Evolutionary conservation across 495 filamentous ascomycete species (phyloP).

Genomic region (Venustampulla echinocandica): DNA sequence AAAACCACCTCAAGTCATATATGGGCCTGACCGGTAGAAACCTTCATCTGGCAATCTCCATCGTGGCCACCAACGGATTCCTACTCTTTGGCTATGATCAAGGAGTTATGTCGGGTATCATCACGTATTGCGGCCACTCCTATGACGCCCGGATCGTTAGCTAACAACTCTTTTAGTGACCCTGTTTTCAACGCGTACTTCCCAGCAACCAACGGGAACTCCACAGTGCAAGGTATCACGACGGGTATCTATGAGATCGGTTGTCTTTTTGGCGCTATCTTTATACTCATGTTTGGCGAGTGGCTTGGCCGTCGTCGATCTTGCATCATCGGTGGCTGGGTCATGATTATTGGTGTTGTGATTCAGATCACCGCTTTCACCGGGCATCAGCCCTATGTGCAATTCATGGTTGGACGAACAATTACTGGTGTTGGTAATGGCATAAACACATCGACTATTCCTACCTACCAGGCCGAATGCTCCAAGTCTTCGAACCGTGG

Average conservation of each 20-base stretch:
- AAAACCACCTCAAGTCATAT: slow-evolving; percentile 32
- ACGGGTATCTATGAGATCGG: slow-evolving; percentile 81
- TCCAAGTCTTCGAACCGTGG: slow-evolving; percentile 69
- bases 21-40: slow-evolving; percentile 56
- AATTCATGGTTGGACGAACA: slow-evolving; percentile 68
- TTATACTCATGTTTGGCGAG: slow-evolving; percentile 61
- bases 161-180: too few relatives aligned
- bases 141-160: too few relatives aligned
- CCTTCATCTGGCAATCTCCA: slow-evolving; percentile 55
- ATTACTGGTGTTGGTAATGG: slow-evolving; percentile 72
- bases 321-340: slow-evolving; percentile 44
- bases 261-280: slow-evolving; percentile 66
- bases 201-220: slow-evolving; percentile 47
- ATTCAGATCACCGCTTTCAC: slow-evolving; percentile 54
- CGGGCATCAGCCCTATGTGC: slow-evolving; percentile 37
- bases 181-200: slow-evolving; percentile 60
- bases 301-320: slow-evolving; percentile 52
- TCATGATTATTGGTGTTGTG: slow-evolving; percentile 68
- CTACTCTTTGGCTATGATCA: slow-evolving; percentile 54
- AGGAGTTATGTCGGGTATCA: slow-evolving; percentile 76
- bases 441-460: slow-evolving; percentile 70
- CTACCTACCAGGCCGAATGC: slow-evolving; percentile 74
- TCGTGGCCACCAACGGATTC: slow-evolving; percentile 65
- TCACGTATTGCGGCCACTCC: too few relatives aligned
- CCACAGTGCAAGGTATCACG: slow-evolving; percentile 70